These are phyloP conservation scores for Paramecium bursaria DNA, from an alignment of 73 alveolate species.

Conservation along the genomic window DNA sequence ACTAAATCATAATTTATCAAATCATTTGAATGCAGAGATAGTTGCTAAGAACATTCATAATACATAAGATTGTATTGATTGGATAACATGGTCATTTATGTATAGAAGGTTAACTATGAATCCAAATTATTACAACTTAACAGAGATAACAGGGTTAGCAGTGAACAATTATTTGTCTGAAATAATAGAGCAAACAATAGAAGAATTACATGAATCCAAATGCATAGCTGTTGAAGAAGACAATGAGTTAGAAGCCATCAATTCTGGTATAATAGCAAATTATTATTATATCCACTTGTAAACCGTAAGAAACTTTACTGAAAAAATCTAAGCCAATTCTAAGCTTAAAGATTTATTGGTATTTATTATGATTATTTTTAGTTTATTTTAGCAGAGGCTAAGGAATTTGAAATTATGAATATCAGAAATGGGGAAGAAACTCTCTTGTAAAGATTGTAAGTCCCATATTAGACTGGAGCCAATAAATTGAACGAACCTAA, in stretches of 20 bases:
- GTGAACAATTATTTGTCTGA: constrained; percentile 65
- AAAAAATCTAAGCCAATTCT: constrained; percentile 44
- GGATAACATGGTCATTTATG: constrained; percentile 99
- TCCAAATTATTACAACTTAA: constrained; percentile 98
- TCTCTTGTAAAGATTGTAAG: constrained; percentile 36
- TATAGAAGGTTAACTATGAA: constrained; percentile 97
- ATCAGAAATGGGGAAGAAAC: constrained; percentile 66
- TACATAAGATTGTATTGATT: constrained; percentile 97
- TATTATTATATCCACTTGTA: constrained; percentile 63
- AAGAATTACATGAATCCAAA: constrained; percentile 59
- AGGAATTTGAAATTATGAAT: constrained; percentile 58
- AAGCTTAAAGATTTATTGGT: not conserved
- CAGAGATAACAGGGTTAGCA: constrained; percentile 90
- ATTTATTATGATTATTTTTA: not conserved
- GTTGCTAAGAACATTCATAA: constrained; percentile 93
- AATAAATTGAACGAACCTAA: constrained; percentile 64
- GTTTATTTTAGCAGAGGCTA: constrained; percentile 52
- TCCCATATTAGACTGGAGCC: constrained; percentile 37
- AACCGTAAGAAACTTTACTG: constrained; percentile 55
- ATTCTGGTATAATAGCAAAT: constrained; percentile 67
- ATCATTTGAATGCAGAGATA: constrained; percentile 97
- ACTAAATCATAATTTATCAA: constrained; percentile 92
- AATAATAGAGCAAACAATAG: constrained; percentile 55
- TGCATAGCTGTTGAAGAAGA: constrained; percentile 65
- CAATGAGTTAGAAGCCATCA: constrained; percentile 58